Evolutionary conservation across 2,329 filamentous ascomycete genomes (phyloP), one percentile per base, ranked within the genome.

Genomic region (Rosellinia necatrix): DNA sequence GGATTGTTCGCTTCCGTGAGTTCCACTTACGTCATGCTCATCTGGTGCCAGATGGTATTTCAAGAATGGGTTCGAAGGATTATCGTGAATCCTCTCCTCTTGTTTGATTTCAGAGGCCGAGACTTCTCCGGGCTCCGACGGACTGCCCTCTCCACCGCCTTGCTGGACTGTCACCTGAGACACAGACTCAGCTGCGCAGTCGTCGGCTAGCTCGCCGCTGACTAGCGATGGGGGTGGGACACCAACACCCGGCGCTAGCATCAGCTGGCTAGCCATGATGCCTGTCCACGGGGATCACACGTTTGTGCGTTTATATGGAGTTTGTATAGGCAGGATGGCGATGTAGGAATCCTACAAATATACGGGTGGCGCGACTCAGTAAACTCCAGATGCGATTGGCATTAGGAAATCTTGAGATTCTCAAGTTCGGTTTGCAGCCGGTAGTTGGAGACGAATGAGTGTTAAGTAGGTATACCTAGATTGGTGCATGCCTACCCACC

Each of bases 91-190:
- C 2, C 3, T 32, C 25, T 30, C 37, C 27, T 53, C 51, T 5
- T 51, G 19, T 29, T 55, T 55, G 40, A 50, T 29, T 7, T n/a
- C 24, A n/a, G 10, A 6, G 15, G 15, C 13, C 7, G 25, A 19
- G 22, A 53, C 19, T 24, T 57, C 57, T 35, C 49, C 53, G 32
- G 49, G 44, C 35, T 57, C 49, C 5, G 49, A 29, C 13, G n/a
- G 3, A 13, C 17, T 19, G 19, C 37, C 24, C 15, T 19, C 29
- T 7, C 30, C 21, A 24, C 19, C 17, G 3, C 1, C n/a, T 35
- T 46, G 21, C 19, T 30, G 46, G 8, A 27, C 21, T 8, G n/a
- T 17, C 41, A 6, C 30, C 25, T 21, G 34, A 27, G 15, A 22
- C 22, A 21, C 27, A 9, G 44, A 13, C 17, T 35, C 27, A 19